These are phyloP conservation scores for Scheffersomyces parashehatae DNA, from an alignment of 1,139 yeast genomes.

Conservation along the genomic window DNA sequence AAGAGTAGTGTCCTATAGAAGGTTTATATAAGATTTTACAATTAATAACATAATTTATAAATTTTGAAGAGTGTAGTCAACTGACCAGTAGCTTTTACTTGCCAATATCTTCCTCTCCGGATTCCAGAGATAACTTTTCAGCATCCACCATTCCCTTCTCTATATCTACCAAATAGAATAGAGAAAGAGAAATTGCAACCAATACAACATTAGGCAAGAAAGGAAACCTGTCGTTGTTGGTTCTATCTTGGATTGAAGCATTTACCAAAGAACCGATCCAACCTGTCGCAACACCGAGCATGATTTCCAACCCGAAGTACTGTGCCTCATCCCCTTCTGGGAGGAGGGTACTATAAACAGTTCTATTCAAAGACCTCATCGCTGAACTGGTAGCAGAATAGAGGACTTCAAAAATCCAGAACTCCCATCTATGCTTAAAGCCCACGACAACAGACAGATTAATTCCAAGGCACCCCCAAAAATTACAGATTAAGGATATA, in stretches of 20 bases:
- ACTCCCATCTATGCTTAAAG: constrained; percentile 45
- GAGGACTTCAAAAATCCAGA: constrained; percentile 44
- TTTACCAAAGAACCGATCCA: constrained; percentile 46
- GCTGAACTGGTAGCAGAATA: constrained; percentile 39
- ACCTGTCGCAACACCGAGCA: constrained; percentile 46
- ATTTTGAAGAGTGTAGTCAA: no score
- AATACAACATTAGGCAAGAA: constrained; percentile 40
- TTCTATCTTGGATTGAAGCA: constrained; percentile 43
- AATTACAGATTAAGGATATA: constrained; percentile 33
- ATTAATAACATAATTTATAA: no score
- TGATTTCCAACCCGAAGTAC: constrained; percentile 44
- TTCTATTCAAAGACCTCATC: constrained; percentile 38
- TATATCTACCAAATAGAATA: constrained; percentile 30
- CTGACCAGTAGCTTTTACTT: no score
- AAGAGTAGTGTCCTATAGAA: no score
- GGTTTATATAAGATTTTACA: no score
- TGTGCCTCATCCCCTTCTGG: constrained; percentile 49
- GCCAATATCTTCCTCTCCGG: not conserved
- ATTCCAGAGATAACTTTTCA: constrained; percentile 9
- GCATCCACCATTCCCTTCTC: constrained; percentile 37
- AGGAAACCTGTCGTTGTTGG: constrained; percentile 40
- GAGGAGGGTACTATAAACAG: constrained; percentile 38
- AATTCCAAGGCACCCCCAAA: constrained; percentile 48
- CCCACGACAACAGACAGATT: constrained; percentile 27
- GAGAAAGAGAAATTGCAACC: constrained; percentile 22